These are phyloP conservation scores for Neurospora pannonica DNA, from an alignment of 495 filamentous ascomycete species.

Conservation along the genomic window DNA sequence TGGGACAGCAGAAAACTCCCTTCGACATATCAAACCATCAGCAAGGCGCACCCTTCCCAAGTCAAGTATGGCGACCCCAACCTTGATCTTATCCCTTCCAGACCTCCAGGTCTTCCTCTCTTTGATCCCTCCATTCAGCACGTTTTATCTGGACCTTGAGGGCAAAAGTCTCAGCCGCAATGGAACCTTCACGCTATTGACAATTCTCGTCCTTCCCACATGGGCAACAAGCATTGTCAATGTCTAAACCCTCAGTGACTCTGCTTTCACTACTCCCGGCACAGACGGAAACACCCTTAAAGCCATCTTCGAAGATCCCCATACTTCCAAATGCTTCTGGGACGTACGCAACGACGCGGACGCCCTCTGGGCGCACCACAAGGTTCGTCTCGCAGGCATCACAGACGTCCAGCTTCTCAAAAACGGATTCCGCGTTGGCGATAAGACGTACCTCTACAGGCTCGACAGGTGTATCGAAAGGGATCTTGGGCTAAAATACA, in stretches of 20 bases:
- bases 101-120: too few relatives aligned
- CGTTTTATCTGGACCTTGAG: too few relatives aligned
- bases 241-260: conserved; percentile 32
- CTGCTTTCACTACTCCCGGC: conserved; percentile 34
- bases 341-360: conserved; percentile 51
- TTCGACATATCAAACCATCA: neutral
- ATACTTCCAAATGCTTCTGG: conserved; percentile 43
- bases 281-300: conserved; percentile 29
- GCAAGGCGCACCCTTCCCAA: neutral
- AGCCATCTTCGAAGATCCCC: conserved; percentile 36
- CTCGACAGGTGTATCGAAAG: conserved; percentile 38
- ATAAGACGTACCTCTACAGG: conserved; percentile 22
- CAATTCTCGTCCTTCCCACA: too few relatives aligned
- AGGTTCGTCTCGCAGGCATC: conserved; percentile 30
- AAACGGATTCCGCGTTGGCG: conserved; percentile 22
- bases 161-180: too few relatives aligned
- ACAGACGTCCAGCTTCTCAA: conserved; percentile 52
- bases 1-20: neutral
- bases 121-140: too few relatives aligned
- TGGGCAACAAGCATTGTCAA: conserved; percentile 37
- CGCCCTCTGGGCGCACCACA: conserved; percentile 39
- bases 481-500: neutral
- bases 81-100: neutral
- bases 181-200: too few relatives aligned
- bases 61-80: neutral